Percentiles rank a stretch among this genome's conserved stretches.
Evolutionary conservation across 495 filamentous ascomycete species (phyloP).

Genomic region (Talaromyces thailandensis): DNA sequence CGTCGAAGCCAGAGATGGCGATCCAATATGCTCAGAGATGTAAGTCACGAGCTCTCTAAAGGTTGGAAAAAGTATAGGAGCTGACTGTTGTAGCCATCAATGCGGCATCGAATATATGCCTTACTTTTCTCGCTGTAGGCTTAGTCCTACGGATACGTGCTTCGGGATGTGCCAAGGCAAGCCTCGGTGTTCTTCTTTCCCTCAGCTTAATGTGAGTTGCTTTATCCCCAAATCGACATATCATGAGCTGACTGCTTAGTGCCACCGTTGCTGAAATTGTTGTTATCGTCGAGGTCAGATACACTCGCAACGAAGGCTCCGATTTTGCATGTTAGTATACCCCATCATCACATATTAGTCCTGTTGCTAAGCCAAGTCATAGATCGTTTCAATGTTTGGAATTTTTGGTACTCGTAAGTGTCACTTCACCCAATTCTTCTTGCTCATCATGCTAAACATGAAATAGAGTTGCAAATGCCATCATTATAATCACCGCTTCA

Average conservation of each 20-base stretch:
- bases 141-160: background rate
- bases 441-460: background rate
- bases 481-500: conserved; percentile 1
- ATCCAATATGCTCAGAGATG: background rate
- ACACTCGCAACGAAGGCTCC: background rate
- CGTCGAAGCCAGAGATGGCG: background rate
- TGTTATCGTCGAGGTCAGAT: background rate
- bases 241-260: background rate
- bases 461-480: conserved; percentile 1
- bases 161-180: background rate
- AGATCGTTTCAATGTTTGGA: conserved; percentile 1
- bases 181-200: background rate
- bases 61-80: background rate
- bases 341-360: background rate
- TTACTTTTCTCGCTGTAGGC: background rate
- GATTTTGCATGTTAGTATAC: conserved; percentile 3
- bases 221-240: background rate
- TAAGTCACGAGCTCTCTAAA: background rate
- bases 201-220: conserved; percentile 1
- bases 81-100: background rate
- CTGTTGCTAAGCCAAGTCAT: background rate
- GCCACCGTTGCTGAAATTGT: background rate
- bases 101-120: conserved; percentile 2
- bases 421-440: background rate
- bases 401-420: conserved; percentile 4